These are phyloP conservation scores for Penicillium crystallinum DNA, from an alignment of 495 filamentous ascomycete genomes.

Conservation along the genomic window DNA sequence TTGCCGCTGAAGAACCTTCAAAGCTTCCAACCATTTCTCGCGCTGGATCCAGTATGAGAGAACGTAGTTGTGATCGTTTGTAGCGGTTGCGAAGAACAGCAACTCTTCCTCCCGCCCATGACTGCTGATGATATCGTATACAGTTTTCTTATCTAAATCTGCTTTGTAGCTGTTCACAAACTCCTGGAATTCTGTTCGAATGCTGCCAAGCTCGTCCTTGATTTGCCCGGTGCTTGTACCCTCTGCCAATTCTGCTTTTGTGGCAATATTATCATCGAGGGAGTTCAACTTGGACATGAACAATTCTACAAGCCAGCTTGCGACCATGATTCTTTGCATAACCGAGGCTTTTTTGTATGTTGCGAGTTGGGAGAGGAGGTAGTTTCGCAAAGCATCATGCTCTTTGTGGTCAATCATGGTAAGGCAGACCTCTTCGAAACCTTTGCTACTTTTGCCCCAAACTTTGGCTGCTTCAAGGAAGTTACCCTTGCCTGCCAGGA, in stretches of 20 bases:
- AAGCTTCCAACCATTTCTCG: constrained; percentile 85
- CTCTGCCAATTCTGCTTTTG: constrained; percentile 77
- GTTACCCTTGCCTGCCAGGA: constrained; percentile 70
- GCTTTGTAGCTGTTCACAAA: constrained; percentile 78
- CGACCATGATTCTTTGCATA: constrained; percentile 95
- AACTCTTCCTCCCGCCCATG: constrained; percentile 92
- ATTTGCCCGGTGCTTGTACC: constrained; percentile 63
- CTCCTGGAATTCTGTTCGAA: constrained; percentile 77
- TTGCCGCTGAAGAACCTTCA: constrained; percentile 85
- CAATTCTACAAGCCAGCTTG: constrained; percentile 89
- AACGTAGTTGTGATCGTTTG: constrained; percentile 91
- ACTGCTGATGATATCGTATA: constrained; percentile 92
- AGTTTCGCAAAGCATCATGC: constrained; percentile 86
- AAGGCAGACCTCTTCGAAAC: constrained; percentile 91
- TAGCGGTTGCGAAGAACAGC: constrained; percentile 78
- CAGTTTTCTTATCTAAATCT: constrained; percentile 85
- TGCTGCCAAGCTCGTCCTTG: constrained; percentile 60
- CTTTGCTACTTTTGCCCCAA: constrained; percentile 92
- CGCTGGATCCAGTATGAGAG: constrained; percentile 96
- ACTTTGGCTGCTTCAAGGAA: constrained; percentile 81
- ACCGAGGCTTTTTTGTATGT: constrained; percentile 74
- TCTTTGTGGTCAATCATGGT: constrained; percentile 85
- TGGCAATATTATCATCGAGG: constrained; percentile 89
- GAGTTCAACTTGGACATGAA: constrained; percentile 97
- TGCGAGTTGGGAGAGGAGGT: constrained; percentile 77